Evolutionary conservation across 169 alveolate genomes (phyloP), one percentile per base, ranked within the genome.

Genomic region (Plasmodium sp.): DNA sequence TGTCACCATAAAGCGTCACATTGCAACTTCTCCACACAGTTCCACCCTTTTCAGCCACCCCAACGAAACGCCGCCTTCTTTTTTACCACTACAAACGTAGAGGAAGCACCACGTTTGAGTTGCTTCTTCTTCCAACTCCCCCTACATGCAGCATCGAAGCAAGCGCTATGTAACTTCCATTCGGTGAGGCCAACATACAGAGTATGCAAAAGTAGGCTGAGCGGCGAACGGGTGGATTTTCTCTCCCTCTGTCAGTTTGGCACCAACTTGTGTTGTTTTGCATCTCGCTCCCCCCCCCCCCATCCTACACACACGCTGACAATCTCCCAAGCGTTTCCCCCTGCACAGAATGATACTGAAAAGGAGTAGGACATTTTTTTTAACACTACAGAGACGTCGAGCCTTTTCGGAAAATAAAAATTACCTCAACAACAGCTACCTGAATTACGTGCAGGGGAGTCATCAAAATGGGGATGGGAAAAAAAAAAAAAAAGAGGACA

Each of bases 391-490:
- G 22, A 51, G 82, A 27, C 56, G 90, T 74, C 67, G 94, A 58
- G 1, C 48, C 34, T 80, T 88, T 80, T 80, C 80, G 18, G 90
- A 88, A 43, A 71, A 43, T 27, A 88, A 51, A 51, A 75, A 80
- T 41, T 73, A 79, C 73, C 56, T 88, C 62, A 88, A 88, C 72
- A 88, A 88, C 83, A 88, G 90, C 14, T 88, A 56, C 75, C 74
- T 81, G 83, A 88, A 88, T 88, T 88, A 88, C 71, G 39, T 88
- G 27, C 75, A 67, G n/a, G 90, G 58, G 27, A 80, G 48, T 88
- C 43, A 88, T 10, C 77, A n/a, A 58, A 58, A 80, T 27, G 54
- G 62, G 27, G 72, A 84, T 71, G 51, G 45, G 39, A 18, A 56
- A 56, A 84, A 33, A 9, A 41, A 41, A 27, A 41, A 84, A 36